Percentiles rank a stretch among this genome's conserved stretches.
phyloP scores from a whole-genome alignment of 305 asterid species.

The Euphrasia arctica region DNA sequence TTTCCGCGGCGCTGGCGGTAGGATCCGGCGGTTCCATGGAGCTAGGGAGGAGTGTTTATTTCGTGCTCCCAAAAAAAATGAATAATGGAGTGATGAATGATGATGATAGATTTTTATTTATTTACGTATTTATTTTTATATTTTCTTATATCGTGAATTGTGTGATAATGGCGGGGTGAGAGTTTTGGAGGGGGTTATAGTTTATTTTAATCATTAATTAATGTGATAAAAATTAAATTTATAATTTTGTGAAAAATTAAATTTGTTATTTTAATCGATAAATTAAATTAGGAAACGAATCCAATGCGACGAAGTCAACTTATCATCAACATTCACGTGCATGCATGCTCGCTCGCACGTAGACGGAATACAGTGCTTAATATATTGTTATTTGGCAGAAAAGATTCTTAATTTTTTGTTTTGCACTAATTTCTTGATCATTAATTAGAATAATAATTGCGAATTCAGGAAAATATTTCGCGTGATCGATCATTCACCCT shows the following conservation, averaged over 20 bases:
- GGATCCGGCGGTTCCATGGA: conserved; percentile 53
- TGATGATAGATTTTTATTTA: no score
- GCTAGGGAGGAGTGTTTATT: neutral
- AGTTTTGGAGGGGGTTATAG: neutral
- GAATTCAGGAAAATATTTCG: no score
- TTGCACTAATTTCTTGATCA: neutral
- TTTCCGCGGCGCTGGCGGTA: conserved; percentile 40
- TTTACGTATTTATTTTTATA: neutral
- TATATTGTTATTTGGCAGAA: neutral
- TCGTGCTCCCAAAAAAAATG: no score
- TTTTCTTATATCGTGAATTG: neutral
- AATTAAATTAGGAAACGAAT: neutral
- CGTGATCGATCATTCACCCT: no score
- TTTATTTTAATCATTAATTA: neutral
- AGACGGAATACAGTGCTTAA: neutral
- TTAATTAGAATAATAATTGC: no score
- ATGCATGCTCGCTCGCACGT: conserved; percentile 32
- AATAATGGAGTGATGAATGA: no score
- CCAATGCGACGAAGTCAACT: conserved; percentile 23
- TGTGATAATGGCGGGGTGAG: neutral
- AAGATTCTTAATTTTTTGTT: conserved; percentile 16
- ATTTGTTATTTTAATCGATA: neutral
- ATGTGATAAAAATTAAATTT: neutral
- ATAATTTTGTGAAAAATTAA: neutral
- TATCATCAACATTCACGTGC: conserved; percentile 3